These are phyloP conservation scores for Lentinula novae-zelandiae DNA, from an alignment of 1,284 basidiomycete species.

Conservation along the genomic window DNA sequence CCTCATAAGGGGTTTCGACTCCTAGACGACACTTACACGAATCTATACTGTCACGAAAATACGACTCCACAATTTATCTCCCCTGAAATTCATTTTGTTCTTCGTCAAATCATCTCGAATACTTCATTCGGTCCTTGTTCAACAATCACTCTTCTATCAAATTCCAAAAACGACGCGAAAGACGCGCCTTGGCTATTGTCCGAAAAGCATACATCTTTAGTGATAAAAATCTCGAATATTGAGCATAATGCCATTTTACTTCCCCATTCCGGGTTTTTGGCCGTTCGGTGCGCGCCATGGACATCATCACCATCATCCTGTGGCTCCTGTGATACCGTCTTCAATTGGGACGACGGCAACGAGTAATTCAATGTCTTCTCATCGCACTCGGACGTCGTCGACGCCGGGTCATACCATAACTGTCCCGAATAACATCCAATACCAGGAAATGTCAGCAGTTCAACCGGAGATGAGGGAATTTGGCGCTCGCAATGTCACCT, in stretches of 20 bases:
- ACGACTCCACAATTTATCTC: too few relatives aligned
- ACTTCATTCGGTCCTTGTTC: too few relatives aligned
- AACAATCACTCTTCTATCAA: background rate
- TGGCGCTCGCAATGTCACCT: background rate
- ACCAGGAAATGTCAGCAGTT: background rate
- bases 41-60: too few relatives aligned
- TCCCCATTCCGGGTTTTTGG: background rate
- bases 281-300: background rate
- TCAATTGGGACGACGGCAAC: background rate
- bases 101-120: too few relatives aligned
- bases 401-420: background rate
- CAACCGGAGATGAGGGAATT: background rate
- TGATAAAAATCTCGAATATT: background rate
- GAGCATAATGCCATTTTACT: background rate
- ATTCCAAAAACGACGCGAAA: background rate
- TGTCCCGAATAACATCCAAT: too few relatives aligned
- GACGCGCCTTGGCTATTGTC: background rate
- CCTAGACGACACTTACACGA: too few relatives aligned
- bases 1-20: too few relatives aligned
- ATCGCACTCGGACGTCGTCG: background rate
- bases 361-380: background rate
- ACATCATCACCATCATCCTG: background rate
- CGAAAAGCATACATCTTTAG: background rate
- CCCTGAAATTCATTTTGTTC: too few relatives aligned
- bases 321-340: background rate